phyloP scores from a whole-genome alignment of 139 green algal genomes.

The Chlamydomonas schloesseri region DNA sequence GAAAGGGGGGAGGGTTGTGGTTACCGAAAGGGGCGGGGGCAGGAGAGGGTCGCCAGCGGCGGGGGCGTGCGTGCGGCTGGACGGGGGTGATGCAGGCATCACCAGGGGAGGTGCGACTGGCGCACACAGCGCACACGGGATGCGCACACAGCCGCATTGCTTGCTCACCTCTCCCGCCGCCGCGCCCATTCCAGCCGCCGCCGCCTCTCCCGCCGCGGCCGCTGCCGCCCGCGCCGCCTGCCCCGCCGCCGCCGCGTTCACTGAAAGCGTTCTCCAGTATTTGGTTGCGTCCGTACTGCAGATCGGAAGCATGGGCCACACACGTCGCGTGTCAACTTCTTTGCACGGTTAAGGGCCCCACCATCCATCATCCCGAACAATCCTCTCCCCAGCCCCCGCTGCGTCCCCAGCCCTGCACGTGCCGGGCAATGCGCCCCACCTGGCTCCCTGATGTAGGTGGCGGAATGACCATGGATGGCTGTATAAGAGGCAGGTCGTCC shows the following conservation, averaged over 20 bases:
- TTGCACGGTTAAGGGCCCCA: too few species aligned
- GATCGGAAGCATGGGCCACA: background rate
- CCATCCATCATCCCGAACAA: too few species aligned
- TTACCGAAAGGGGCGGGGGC: background rate
- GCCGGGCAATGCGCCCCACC: background rate
- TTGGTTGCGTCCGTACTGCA: constrained; percentile 29
- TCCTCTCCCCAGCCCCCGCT: too few species aligned
- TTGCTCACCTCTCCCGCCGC: background rate
- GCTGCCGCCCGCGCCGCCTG: background rate
- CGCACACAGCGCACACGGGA: background rate
- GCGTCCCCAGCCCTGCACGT: too few species aligned
- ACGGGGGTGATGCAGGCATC: too few species aligned
- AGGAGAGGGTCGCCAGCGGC: too few species aligned
- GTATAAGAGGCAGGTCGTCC: background rate
- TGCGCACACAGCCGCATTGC: too few species aligned
- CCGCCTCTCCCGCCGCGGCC: background rate
- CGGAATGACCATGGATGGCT: constrained; percentile 23
- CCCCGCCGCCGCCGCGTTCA: background rate
- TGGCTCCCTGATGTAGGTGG: constrained; percentile 22
- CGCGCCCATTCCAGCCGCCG: background rate
- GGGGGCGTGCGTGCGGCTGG: too few species aligned
- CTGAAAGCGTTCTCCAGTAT: background rate
- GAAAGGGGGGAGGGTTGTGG: too few species aligned
- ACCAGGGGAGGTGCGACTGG: too few species aligned
- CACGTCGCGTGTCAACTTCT: too few species aligned